Evolutionary conservation across 768 basidiomycete genomes (phyloP), one percentile per base, ranked within the genome.

Genomic region (Epithele typhae): DNA sequence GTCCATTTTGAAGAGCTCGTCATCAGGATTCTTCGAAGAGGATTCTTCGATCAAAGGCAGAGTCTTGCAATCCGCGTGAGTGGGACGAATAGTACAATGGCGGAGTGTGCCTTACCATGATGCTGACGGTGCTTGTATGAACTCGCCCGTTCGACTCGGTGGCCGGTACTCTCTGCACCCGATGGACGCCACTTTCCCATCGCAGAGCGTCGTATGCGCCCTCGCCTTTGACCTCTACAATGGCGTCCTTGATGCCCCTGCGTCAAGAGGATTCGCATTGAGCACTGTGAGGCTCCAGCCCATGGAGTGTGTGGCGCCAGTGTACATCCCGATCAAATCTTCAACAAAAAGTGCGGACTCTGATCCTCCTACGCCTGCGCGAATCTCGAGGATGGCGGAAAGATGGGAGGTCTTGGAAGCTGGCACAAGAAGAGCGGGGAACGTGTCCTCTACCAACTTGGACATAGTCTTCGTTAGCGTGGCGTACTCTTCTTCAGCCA

Each of bases 151-250:
- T 82, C 2, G 84, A 72, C 57, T 97, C 95, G 3, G 93, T 98
- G 8, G 81, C 81, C 1, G 96, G 96, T 1, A 98, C 89, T 34
- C 96, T 68, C 68, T 98, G 95, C 0, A 99, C 92, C 2, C 96
- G 76, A 68, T 98, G 96, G 0, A 99, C 92, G 2, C 96, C 96
- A 49, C 87, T 92, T 65, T 99, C 96, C 82, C 86, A 93, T 30
- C 83, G 70, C 43, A 98, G 63, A 1, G 71, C 65, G 48, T 93
- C 93, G 56, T 88, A 97, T 9, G 81, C 82, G 0, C 87, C 84
- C 1, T 76, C 67, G 0, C 91, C 90, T 49, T 83, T 82, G 11
- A 94, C 69, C 59, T 94, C 91, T 8, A 92, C 64, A 17, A 87
- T 77, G 5, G 84, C 90, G 47, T 92, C 88, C 54, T 82, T 86